A percentile compares a stretch with the other conserved stretches of the same genome.
These are phyloP conservation scores for Metschnikowia chrysomelidarum DNA, from an alignment of 805 yeast genomes.

Conservation along the genomic window DNA sequence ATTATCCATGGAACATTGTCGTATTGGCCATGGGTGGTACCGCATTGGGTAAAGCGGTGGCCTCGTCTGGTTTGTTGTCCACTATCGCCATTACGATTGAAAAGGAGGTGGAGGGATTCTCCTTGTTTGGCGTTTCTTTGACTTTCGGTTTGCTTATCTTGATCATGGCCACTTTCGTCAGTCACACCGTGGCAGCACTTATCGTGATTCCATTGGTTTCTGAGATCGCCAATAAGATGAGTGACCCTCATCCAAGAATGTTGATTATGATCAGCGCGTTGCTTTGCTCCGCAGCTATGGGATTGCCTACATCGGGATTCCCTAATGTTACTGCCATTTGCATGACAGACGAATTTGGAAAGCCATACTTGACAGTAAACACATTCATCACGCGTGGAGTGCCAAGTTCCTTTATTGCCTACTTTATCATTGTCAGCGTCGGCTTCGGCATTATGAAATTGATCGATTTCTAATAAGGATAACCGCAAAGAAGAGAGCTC, in stretches of 20 bases:
- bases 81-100: conserved; percentile 48
- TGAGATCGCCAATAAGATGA: conserved; percentile 76
- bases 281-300: conserved; percentile 95
- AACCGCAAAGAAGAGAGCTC: neutral
- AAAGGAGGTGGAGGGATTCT: conserved; percentile 37
- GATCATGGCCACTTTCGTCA: conserved; percentile 88
- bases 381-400: conserved; percentile 90
- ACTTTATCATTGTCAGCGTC: conserved; percentile 66
- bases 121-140: conserved; percentile 44
- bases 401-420: conserved; percentile 78
- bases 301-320: conserved; percentile 94
- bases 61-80: conserved; percentile 46
- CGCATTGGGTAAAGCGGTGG: conserved; percentile 51
- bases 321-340: conserved; percentile 98
- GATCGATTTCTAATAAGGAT: conserved; percentile 27
- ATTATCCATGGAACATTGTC: conserved; percentile 55
- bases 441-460: conserved; percentile 72
- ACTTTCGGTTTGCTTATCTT: conserved; percentile 73
- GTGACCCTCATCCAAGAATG: conserved; percentile 81
- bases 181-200: conserved; percentile 96
- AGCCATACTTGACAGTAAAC: conserved; percentile 81
- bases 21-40: conserved; percentile 56
- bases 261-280: conserved; percentile 64
- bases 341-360: conserved; percentile 88
- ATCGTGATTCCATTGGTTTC: conserved; percentile 88